phyloP scores from a whole-genome alignment of 345 rosid species.

The Garcia nutans region DNA sequence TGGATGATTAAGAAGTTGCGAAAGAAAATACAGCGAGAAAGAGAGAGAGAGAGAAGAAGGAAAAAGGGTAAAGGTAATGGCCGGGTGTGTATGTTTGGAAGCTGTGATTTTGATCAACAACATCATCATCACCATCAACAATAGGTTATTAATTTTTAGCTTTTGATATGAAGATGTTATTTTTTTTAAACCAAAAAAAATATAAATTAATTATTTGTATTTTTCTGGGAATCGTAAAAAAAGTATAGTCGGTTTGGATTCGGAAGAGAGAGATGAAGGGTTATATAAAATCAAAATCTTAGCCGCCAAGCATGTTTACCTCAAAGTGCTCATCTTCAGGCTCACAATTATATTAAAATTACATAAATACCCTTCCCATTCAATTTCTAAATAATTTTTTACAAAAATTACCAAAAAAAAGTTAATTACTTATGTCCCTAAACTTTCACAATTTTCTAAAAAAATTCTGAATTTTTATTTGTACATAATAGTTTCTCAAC shows the following conservation, averaged over 20 bases:
- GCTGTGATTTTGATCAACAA: neutral
- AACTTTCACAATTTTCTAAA: no score
- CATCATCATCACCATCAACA: neutral
- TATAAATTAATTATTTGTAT: no score
- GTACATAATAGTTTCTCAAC: no score
- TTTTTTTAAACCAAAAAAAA: no score
- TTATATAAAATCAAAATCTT: slow-evolving; percentile 14
- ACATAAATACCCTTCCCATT: no score
- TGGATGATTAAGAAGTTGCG: neutral
- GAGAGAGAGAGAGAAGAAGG: neutral
- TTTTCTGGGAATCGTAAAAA: slow-evolving; percentile 1
- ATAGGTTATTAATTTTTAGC: neutral
- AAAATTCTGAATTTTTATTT: no score
- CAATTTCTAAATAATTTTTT: no score
- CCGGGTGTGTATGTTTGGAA: neutral
- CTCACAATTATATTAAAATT: no score
- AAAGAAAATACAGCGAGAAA: neutral
- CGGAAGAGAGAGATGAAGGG: neutral
- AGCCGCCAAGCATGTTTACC: slow-evolving; percentile 14
- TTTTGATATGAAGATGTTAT: neutral
- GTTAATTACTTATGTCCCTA: no score
- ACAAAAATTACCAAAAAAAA: no score
- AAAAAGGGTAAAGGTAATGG: neutral
- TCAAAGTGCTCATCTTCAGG: no score
- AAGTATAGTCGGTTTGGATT: slow-evolving; percentile 18